Base-by-base conservation (phyloP, 345 rosid genomes). In the Noccaea caerulescens region DNA sequence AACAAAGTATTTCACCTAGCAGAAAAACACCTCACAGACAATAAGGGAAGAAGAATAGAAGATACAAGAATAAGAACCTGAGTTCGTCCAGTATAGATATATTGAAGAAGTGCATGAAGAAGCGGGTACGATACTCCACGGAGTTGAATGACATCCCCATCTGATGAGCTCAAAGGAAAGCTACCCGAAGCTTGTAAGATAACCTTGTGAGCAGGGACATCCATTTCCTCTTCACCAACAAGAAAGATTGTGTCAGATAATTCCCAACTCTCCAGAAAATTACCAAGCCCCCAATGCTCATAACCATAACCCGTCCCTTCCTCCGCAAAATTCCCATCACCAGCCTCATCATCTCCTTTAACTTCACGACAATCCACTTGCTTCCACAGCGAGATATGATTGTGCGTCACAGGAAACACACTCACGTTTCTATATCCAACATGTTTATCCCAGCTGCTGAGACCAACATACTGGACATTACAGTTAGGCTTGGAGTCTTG, bases 361-460 rank as follows among this genome's bases (percentile, higher is more conserved):
- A 77, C 82, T 63, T 84, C 91, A 25, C 68, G 64, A 53, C 78
- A 81, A 51, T 85, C 87, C 70, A 94, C 93, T 77, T 89, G 97
- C 84, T 85, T 89, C 99, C 99, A 91, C 30, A 91, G 74, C 66
- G 80, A 67, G 73, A 91, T 79, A 79, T 85, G 96, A 74, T 91
- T 83, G 56, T 83, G 86, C 0, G 88, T 90, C 63, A 94, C 81
- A 6, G 98, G 98, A 80, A 92, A 76, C 37, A 94, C 97, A 50
- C 87, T 87, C 74, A 92, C 93, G 64, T 94, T 94, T 68, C 99
- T 86, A 58, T 94, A 94, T 0, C 98, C 98, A 36, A 92, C 99
- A 80, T 94, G 99, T 75, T 81, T 89, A 62, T 92, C 97, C 99
- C 99, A 94, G 75, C 98, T 91, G 60, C 98, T 89, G 39, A 89